Percentiles rank a stretch among this genome's conserved stretches.
Evolutionary conservation across 768 basidiomycete species (phyloP).

Genomic region (Collybia mongolica): DNA sequence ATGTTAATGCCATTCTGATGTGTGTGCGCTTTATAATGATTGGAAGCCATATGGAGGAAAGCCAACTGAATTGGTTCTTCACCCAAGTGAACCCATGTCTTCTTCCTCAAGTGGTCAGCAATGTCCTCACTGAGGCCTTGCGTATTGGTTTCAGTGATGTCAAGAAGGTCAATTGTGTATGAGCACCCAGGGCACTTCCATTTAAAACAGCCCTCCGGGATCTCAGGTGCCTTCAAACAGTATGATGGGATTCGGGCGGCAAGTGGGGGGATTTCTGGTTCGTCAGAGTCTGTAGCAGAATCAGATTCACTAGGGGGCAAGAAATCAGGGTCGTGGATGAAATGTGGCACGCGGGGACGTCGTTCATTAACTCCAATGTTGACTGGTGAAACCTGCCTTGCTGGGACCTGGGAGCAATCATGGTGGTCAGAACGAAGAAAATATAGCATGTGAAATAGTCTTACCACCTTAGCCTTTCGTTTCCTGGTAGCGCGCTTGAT

Average conservation of each 20-base stretch:
- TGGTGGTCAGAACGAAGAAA: background rate
- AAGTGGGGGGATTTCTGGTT: constrained; percentile 15
- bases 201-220: constrained; percentile 40
- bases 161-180: constrained; percentile 45
- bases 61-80: constrained; percentile 26
- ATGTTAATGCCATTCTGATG: background rate
- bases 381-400: background rate
- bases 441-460: background rate
- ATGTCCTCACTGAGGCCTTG: constrained; percentile 18
- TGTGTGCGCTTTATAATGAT: constrained; percentile 24
- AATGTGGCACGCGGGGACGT: constrained; percentile 7
- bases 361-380: background rate
- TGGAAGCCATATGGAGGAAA: constrained; percentile 21
- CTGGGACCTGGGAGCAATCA: background rate
- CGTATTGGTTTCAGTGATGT: constrained; percentile 32
- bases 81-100: constrained; percentile 32
- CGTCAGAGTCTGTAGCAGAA: constrained; percentile 35
- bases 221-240: constrained; percentile 31
- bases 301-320: constrained; percentile 45
- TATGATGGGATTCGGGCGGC: constrained; percentile 32
- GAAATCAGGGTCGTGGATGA: constrained; percentile 56
- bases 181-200: constrained; percentile 58
- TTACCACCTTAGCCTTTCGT: constrained; percentile 6
- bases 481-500: constrained; percentile 15
- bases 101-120: constrained; percentile 23